Conservation (phyloP, 306 rosid genomes). For the Datisca glomerata region DNA sequence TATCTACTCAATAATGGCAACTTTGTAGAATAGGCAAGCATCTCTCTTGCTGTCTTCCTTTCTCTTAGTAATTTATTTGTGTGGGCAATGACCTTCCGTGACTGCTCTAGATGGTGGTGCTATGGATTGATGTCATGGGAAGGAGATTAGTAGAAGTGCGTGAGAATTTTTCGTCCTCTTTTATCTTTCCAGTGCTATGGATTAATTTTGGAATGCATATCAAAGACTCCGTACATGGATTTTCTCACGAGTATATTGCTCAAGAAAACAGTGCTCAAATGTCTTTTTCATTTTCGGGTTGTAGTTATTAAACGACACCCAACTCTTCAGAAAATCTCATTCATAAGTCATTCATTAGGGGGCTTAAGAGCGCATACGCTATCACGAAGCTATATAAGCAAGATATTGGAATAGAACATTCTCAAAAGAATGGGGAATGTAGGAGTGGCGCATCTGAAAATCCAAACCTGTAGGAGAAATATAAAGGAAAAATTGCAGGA, state of each 20-base stretch:
- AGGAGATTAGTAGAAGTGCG: slow-evolving; percentile 71
- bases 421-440: slow-evolving; percentile 32
- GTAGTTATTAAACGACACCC: slow-evolving; percentile 43
- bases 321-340: slow-evolving; percentile 57
- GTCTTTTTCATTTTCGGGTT: slow-evolving; percentile 29
- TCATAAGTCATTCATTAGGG: slow-evolving; percentile 69
- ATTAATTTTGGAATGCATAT: background rate
- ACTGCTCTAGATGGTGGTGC: no score
- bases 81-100: no score
- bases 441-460: slow-evolving; percentile 23
- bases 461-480: slow-evolving; percentile 21
- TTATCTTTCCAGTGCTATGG: background rate
- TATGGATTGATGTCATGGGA: slow-evolving; percentile 85
- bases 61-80: no score
- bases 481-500: slow-evolving; percentile 57
- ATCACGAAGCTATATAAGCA: slow-evolving; percentile 55
- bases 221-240: background rate
- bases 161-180: slow-evolving; percentile 3
- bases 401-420: slow-evolving; percentile 17
- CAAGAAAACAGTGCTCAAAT: background rate
- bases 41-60: no score
- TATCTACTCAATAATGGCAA: no score
- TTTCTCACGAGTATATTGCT: slow-evolving; percentile 1
- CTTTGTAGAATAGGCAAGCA: no score
- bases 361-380: slow-evolving; percentile 67